Evolutionary conservation across 371 early-diverging fungal genomes (phyloP), one percentile per base, ranked within the genome.

Genomic region (Mucor mucedo): DNA sequence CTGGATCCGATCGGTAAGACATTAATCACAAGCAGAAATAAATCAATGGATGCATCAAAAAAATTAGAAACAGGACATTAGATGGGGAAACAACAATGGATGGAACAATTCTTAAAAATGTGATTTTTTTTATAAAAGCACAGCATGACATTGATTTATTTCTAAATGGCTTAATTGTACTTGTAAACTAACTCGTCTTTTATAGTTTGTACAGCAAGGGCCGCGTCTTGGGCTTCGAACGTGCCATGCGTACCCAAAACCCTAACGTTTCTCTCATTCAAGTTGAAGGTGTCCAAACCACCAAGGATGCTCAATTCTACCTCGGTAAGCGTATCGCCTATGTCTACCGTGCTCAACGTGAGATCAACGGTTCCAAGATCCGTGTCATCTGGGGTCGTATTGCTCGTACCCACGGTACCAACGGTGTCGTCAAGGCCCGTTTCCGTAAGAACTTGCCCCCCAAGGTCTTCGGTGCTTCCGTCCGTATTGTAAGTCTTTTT

Each of bases 361-460:
- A 90, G 66, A 88, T 90, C 68, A 91, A 95, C 84, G 97, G 97
- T 70, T 87, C 91, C 83, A 89, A 92, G 83, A 84, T 95, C 85
- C 91, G 98, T 76, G 93, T 91, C 77, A 94, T 98, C 88, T 98
- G 97, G 98, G 98, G 98, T 71, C 90, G 93, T 68, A 84, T 98
- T 81, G 91, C 94, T 70, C 92, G 98, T 71, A 66, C 92, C 74
- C 98, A 98, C 84, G 98, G 98, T 70, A 96, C 90, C 83, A 89
- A 89, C 68, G 98, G 98, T 72, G 93, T 91, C 60, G 98, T 98
- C 71, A 90, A 94, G 80, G 99, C 98, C 70, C 93, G 92, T 83
- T 98, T 98, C 93, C 86, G 91, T 82, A 87, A 86, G 83, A 97
- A 97, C 93, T 88, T 98, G 74, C 98, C 98, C 62, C 91, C 98